Percentiles rank a stretch among this genome's conserved stretches.
phyloP scores from a whole-genome alignment of 1,284 basidiomycete genomes.

The Marasmius oreades region DNA sequence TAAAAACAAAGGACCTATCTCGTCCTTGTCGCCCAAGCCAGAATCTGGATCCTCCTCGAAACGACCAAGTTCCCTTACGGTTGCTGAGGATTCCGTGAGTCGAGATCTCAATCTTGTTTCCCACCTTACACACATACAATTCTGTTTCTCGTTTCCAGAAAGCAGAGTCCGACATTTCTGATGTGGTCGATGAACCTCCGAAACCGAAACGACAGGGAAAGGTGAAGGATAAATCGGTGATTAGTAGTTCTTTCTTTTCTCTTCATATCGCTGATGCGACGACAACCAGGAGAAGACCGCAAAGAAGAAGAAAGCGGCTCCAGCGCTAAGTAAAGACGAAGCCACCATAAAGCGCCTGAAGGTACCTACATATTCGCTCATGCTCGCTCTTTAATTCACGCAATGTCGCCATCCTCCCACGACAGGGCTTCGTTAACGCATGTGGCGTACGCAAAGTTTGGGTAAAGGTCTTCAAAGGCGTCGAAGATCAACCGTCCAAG shows the following conservation, averaged over 20 bases:
- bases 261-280: background rate
- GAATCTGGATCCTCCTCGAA: background rate
- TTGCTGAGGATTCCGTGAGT: slow-evolving; percentile 5
- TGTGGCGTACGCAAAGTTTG: slow-evolving; percentile 83
- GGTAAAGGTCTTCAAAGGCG: slow-evolving; percentile 71
- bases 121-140: too few species aligned
- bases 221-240: slow-evolving; percentile 29
- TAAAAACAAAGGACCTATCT: background rate
- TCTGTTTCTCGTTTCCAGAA: slow-evolving; percentile 24
- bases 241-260: background rate
- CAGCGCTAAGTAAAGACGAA: slow-evolving; percentile 45
- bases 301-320: slow-evolving; percentile 23
- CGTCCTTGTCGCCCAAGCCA: background rate
- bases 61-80: slow-evolving; percentile 1
- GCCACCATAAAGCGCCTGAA: slow-evolving; percentile 59
- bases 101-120: background rate
- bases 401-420: background rate
- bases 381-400: background rate
- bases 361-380: slow-evolving; percentile 31
- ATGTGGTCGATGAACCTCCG: slow-evolving; percentile 53
- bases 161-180: slow-evolving; percentile 61
- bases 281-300: slow-evolving; percentile 19
- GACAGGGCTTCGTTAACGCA: slow-evolving; percentile 63
- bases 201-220: slow-evolving; percentile 38
- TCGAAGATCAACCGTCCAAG: slow-evolving; percentile 47